Evolutionary conservation across 2,329 filamentous ascomycete genomes (phyloP).

Genomic region (Fusarium penzigii): DNA sequence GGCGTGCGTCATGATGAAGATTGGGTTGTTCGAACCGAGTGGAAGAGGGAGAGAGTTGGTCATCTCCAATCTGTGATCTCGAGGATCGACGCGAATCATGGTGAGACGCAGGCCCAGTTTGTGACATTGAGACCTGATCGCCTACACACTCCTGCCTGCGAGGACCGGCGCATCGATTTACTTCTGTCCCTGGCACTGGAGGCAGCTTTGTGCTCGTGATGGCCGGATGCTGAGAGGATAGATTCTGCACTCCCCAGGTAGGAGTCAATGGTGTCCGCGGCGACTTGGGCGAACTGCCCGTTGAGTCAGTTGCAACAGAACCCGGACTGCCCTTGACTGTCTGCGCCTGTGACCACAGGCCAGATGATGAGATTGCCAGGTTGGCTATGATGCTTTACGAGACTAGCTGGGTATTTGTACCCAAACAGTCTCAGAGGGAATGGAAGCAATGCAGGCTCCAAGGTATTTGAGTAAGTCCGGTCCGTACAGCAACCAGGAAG

Average conservation of each 20-base stretch:
- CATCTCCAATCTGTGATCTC: conserved; percentile 44
- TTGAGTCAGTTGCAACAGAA: conserved; percentile 35
- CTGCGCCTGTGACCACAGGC: conserved; percentile 39
- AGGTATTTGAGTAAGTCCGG: conserved; percentile 4
- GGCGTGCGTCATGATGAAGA: conserved; percentile 19
- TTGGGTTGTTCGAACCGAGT: conserved; percentile 20
- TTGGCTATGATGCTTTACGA: conserved; percentile 27
- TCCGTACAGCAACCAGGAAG: conserved; percentile 4
- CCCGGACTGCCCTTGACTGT: conserved; percentile 33
- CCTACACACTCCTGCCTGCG: conserved; percentile 52
- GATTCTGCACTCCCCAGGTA: conserved; percentile 29
- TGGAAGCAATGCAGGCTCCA: conserved; percentile 10
- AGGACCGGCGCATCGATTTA: conserved; percentile 60
- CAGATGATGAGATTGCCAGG: conserved; percentile 36
- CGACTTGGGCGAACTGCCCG: conserved; percentile 35
- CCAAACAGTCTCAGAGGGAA: conserved; percentile 37
- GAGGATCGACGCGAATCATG: conserved; percentile 54
- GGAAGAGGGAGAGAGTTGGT: conserved; percentile 28
- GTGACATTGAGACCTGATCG: conserved; percentile 66
- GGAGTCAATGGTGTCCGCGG: conserved; percentile 38
- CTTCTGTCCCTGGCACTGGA: conserved; percentile 21
- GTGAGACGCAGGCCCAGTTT: conserved; percentile 58
- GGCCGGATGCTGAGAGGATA: conserved; percentile 19
- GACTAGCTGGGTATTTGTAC: conserved; percentile 35
- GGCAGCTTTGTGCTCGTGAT: conserved; percentile 23